A percentile compares a stretch with the other conserved stretches of the same genome.
phyloP scores from a whole-genome alignment of 345 rosid genomes.

The Lepidium didymum region DNA sequence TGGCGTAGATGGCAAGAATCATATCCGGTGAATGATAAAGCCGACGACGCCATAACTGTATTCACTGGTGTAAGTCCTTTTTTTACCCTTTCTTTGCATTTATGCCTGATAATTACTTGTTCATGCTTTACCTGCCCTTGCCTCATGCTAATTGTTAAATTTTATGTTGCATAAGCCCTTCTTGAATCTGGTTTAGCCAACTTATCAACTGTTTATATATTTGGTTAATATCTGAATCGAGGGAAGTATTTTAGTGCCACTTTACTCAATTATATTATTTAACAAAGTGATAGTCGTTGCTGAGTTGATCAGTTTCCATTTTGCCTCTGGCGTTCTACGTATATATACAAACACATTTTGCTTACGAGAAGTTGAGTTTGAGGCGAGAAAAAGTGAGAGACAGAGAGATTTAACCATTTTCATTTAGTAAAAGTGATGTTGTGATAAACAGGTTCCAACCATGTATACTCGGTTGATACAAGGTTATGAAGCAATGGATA shows the following conservation, averaged over 20 bases:
- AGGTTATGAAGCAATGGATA: slow-evolving; percentile 91
- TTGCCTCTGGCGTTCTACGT: background rate
- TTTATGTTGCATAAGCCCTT: background rate
- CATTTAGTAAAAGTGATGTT: background rate
- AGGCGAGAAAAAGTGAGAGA: background rate
- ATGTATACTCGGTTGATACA: slow-evolving; percentile 92
- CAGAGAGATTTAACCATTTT: background rate
- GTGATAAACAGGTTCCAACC: slow-evolving; percentile 72
- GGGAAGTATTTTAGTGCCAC: background rate
- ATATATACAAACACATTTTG: background rate
- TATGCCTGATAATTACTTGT: background rate
- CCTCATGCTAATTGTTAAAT: background rate
- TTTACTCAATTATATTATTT: background rate
- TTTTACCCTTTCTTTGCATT: background rate
- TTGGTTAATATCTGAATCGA: background rate
- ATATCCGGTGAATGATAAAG: slow-evolving; percentile 51
- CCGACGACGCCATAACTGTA: slow-evolving; percentile 59
- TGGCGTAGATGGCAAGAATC: slow-evolving; percentile 97
- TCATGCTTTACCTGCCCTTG: slow-evolving; percentile 1
- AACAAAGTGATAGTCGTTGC: background rate
- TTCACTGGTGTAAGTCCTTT: slow-evolving; percentile 80
- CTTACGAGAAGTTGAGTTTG: background rate
- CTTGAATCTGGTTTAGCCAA: background rate
- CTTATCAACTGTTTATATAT: background rate
- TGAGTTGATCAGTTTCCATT: background rate